Evolutionary conservation across 1,139 yeast genomes (phyloP), one percentile per base, ranked within the genome.

Genomic region (Williopsis jadinii): DNA sequence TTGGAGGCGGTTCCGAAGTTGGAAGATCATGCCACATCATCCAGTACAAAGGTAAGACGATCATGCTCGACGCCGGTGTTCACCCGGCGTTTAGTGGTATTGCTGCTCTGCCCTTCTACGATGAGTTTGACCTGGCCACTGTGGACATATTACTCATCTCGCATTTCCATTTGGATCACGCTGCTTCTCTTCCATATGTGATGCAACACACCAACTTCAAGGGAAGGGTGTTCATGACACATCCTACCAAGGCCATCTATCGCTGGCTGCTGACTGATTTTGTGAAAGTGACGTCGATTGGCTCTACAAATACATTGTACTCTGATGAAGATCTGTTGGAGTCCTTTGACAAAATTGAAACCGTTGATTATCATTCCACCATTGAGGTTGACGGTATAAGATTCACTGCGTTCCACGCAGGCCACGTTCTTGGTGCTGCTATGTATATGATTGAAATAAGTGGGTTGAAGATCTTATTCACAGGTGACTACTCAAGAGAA

Each of bases 1-100:
- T 92, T n/a, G 99, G 99, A n/a, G 99, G 97, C n/a, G 95, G 98
- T 51, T 87, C 84, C 55, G 99, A 92, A 60, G 99, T 92, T 9
- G 99, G 99, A 6, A 68, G 99, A 47, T 86, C 96, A 36, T 92
- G 97, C 59, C 98, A 92, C 58, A 82, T 92, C 42, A 71, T 92
- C 41, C 92, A 86, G 52, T 90, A 84, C 64, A 88, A 87, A 59
- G 96, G 95, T 47, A 92, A 92, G 59, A 92, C 94, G n/a, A 84
- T 92, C 40, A 92, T 92, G 98, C 43, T 90, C 44, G 99, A 92
- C 63, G 96, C 98, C 1, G 99, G 99, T 41, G 88, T 92, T 37
- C 99, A 92, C 64, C 99, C 99, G 1, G 98, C 96, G 0, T 77
- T 82, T 50, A 74, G 83, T 35, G 98, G 99, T 2, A 73, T 88